Evolutionary conservation across 257 asterid genomes (phyloP), one percentile per base, ranked within the genome.

Genomic region (Leptodermis oblonga): DNA sequence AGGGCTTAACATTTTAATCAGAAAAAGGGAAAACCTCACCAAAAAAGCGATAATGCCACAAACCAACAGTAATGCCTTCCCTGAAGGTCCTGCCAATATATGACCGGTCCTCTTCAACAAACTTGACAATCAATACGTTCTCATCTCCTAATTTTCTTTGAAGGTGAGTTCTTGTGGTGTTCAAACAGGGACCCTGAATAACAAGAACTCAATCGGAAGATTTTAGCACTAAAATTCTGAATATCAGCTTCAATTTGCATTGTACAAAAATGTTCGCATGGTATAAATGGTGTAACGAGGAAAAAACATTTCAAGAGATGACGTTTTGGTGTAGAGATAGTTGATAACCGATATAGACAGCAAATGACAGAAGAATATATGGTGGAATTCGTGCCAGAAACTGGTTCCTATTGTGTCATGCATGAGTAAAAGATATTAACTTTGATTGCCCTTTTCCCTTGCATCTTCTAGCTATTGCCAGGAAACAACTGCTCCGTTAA

Each of bases 111-210:
- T 76, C 81, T 69, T 73, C 88, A 41, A 46, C 52, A 77, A 89
- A 85, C 77, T 85, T 87, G 74, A 92, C 92, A 28, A 83, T 80
- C 74, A 92, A 75, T 68, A 92, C 74, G 33, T 84, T 87, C 12
- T 89, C 94, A 69, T 92, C 96, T 66, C 90, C 92, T 41, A 92
- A 55, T 34, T 79, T 76, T 77, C 86, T 86, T 67, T 89, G 98
- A 9, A 92, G 76, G 70, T 92, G 96, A 53, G 92, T 92, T 81
- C 70, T 80, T 33, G 81, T 42, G 41, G 84, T 76, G 68, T 68
- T 76, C 72, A 89, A 71, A 73, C 66, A 82, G 18, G 98, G 98
- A 56, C 98, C 98, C 98, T 92, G 92, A 49, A 73, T 48, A 15
- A 70, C 2, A 60, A 65, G 65, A 43, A 65, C n/a, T n/a, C n/a